Conservation (phyloP, 371 early-diverging fungal species). For the Zychaea mexicana region DNA sequence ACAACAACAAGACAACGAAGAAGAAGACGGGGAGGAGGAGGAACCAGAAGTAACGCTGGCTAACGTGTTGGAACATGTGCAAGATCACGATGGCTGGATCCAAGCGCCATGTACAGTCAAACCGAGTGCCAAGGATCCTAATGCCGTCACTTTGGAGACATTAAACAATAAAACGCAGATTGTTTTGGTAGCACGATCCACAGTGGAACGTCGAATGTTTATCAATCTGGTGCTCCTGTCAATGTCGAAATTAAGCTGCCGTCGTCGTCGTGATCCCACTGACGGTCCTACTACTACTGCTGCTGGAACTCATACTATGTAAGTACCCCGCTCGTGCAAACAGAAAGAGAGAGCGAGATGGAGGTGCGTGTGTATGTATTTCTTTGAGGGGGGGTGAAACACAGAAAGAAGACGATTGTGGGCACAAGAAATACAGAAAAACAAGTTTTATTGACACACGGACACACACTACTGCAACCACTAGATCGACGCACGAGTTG, state of each 20-base stretch:
- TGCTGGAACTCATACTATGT: neutral
- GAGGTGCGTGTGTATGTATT: too few species aligned
- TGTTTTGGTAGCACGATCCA: neutral
- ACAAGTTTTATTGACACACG: too few species aligned
- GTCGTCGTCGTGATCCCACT: neutral
- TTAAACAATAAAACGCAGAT: neutral
- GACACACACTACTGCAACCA: too few species aligned
- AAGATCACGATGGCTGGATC: conserved; percentile 5
- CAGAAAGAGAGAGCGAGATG: too few species aligned
- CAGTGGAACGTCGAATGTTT: conserved; percentile 7
- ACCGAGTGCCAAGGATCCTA: neutral
- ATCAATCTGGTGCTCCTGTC: conserved; percentile 9
- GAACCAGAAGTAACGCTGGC: neutral
- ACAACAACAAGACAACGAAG: neutral
- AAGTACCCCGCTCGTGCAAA: too few species aligned
- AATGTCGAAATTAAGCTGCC: neutral
- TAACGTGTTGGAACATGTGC: neutral
- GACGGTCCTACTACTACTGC: neutral
- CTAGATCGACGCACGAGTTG: neutral
- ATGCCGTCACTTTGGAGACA: neutral
- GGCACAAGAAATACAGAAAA: too few species aligned
- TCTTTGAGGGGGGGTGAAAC: too few species aligned
- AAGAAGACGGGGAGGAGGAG: neutral
- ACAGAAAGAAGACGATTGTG: too few species aligned
- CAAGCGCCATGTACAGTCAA: conserved; percentile 6